A percentile compares a stretch with the other conserved stretches of the same genome.
Conservation (phyloP, 495 filamentous ascomycete species). For the Aspergillus affinis region DNA sequence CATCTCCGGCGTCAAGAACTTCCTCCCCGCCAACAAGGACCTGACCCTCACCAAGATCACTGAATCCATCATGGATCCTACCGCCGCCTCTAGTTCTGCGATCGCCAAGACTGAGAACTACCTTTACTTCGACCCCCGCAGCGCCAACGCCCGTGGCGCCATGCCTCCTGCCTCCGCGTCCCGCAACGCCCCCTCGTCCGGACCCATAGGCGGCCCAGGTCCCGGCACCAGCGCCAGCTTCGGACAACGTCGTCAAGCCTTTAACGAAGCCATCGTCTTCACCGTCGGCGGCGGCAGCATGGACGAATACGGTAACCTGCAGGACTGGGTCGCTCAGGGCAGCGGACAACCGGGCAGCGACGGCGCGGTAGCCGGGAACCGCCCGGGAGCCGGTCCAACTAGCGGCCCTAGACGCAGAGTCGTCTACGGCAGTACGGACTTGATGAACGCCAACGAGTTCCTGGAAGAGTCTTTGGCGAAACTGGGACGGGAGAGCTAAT, state of each 20-base stretch:
- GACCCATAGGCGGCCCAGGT: constrained; percentile 40
- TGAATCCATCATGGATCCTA: constrained; percentile 97
- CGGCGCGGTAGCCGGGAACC: constrained; percentile 46
- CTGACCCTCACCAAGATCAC: constrained; percentile 96
- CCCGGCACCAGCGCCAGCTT: constrained; percentile 82
- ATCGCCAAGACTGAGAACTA: constrained; percentile 97
- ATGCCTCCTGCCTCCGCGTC: constrained; percentile 67
- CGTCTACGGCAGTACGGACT: constrained; percentile 93
- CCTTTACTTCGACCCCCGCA: constrained; percentile 97
- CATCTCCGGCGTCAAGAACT: constrained; percentile 98
- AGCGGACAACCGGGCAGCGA: constrained; percentile 52
- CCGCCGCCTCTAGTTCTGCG: constrained; percentile 81
- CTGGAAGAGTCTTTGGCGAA: constrained; percentile 74
- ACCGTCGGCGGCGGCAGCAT: constrained; percentile 96
- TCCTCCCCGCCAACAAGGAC: constrained; percentile 92
- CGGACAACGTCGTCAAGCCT: constrained; percentile 89
- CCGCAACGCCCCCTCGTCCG: constrained; percentile 55
- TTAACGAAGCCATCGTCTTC: constrained; percentile 94
- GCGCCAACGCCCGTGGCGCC: constrained; percentile 88
- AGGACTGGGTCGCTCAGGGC: constrained; percentile 88
- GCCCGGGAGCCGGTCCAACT: constrained; percentile 26
- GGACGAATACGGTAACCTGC: constrained; percentile 98
- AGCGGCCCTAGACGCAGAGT: constrained; percentile 64
- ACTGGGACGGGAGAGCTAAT: constrained; percentile 66
- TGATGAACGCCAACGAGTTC: constrained; percentile 90